Evolutionary conservation across 495 filamentous ascomycete genomes (phyloP).

Genomic region (Penicillium manginii): DNA sequence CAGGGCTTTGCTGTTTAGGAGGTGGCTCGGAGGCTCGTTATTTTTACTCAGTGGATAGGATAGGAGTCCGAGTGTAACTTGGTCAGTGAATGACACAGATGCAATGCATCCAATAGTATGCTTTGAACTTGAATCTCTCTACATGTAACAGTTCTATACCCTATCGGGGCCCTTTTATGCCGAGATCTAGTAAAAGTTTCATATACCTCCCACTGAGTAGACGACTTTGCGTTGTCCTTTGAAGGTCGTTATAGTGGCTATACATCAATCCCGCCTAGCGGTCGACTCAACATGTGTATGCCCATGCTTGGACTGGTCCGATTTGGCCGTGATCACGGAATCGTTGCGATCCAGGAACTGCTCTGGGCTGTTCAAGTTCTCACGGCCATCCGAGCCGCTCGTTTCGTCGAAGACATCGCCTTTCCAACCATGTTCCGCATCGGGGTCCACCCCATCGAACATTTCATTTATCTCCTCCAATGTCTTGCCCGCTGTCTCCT

Average conservation of each 20-base stretch:
- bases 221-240: not conserved
- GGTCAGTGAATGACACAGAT: constrained; percentile 12
- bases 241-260: not conserved
- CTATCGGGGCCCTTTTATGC: not conserved
- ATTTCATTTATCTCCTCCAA: constrained; percentile 72
- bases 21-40: not conserved
- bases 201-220: too few relatives aligned
- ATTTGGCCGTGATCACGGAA: constrained; percentile 12
- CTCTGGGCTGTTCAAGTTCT: not conserved
- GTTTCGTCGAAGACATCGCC: constrained; percentile 6
- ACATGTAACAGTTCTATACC: not conserved
- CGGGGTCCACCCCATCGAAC: constrained; percentile 48
- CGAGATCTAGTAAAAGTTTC: not conserved
- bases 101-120: not conserved
- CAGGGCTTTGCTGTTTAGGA: not conserved
- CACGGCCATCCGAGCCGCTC: constrained; percentile 6
- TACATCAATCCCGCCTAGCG: constrained; percentile 22
- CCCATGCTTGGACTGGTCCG: constrained; percentile 10
- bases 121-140: constrained; percentile 12
- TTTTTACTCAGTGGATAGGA: constrained; percentile 1
- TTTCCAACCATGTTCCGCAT: constrained; percentile 27
- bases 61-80: constrained; percentile 7
- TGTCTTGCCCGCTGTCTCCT: constrained; percentile 70
- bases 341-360: constrained; percentile 6
- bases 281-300: constrained; percentile 21